Base-by-base conservation (phyloP, 202 grass and related monocot genomes). In the Hordeum pubiflorum region DNA sequence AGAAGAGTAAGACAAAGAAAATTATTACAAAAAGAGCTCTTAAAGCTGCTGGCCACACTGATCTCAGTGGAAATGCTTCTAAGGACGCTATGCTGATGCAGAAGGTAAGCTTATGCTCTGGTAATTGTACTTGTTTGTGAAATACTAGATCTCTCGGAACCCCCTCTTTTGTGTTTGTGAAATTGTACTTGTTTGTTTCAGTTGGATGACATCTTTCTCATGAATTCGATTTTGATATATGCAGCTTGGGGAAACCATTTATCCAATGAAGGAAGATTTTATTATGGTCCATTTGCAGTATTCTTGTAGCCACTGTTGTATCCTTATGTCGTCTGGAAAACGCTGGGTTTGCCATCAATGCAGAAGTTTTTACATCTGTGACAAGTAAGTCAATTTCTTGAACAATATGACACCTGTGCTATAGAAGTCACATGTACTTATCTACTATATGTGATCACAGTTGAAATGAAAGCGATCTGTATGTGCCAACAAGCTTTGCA, bases 181-280 rank as follows among this genome's bases (percentile, higher is more conserved):
- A 63, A 32, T 24, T 39, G 6, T 81, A 64, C 38, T 54, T 91
- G 4, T 37, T 61, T 82, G 9, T 81, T 39, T 70, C 80, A 74
- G 52, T 78, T 66, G 38, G 39, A 52, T 43, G 10, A 11, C 39
- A 72, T 60, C 37, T 75, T 80, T 66, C 89, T 50, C 36, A 37
- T 85, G 64, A 63, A 84, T 73, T 81, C 44, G 67, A 55, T 86
- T 91, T 86, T 85, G 75, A 71, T 81, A 4, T 79, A 64, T 75
- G 67, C 87, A 99, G 97, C 93, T 99, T 79, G 91, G 93, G 12
- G 91, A 99, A 86, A 97, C 93, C 13, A 99, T 99, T 77, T 84
- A 76, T 81, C 93, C 97, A 40, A 99, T 99, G 97, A 99, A 89
- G 86, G 93, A 99, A 89, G 97, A 99, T 85, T 99, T 99, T 82